phyloP scores from a whole-genome alignment of 2,329 filamentous ascomycete species.

The Endocalyx cinctus region DNA sequence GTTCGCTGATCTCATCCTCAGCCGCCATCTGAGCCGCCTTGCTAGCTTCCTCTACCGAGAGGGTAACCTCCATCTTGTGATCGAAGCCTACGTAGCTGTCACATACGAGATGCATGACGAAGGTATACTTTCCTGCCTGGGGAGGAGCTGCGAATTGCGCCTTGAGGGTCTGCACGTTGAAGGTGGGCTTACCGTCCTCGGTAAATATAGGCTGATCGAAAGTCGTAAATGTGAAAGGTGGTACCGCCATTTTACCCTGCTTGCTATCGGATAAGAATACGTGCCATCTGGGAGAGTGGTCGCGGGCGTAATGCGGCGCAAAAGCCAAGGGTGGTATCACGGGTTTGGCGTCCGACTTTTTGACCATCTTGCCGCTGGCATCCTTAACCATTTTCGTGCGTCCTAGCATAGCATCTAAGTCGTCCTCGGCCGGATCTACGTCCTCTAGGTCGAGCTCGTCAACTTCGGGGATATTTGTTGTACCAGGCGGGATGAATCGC shows the following conservation, averaged over 20 bases:
- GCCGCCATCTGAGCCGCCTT: constrained; percentile 76
- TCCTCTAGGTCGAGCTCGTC: constrained; percentile 81
- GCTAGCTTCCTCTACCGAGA: constrained; percentile 83
- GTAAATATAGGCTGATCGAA: constrained; percentile 89
- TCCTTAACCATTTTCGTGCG: constrained; percentile 65
- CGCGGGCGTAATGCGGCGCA: constrained; percentile 84
- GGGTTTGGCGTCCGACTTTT: constrained; percentile 55
- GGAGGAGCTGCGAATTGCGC: constrained; percentile 95
- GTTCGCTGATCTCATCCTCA: constrained; percentile 95
- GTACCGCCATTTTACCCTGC: constrained; percentile 92
- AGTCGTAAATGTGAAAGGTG: constrained; percentile 88
- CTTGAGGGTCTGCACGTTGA: constrained; percentile 92
- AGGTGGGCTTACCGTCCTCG: constrained; percentile 78
- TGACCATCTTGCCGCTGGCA: constrained; percentile 50
- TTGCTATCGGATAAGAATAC: constrained; percentile 92
- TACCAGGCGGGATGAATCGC: constrained; percentile 85
- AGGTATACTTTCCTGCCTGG: constrained; percentile 87
- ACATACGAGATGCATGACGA: constrained; percentile 88
- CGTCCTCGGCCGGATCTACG: constrained; percentile 86
- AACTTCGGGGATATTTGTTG: constrained; percentile 66
- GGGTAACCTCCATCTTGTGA: constrained; percentile 81
- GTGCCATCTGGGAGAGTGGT: constrained; percentile 88
- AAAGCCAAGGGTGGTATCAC: constrained; percentile 81
- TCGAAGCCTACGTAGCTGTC: constrained; percentile 96
- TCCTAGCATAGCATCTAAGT: constrained; percentile 78